Percentiles rank a stretch among this genome's conserved stretches.
These are phyloP conservation scores for Boletus sp. DNA, from an alignment of 768 basidiomycete genomes.

Conservation along the genomic window DNA sequence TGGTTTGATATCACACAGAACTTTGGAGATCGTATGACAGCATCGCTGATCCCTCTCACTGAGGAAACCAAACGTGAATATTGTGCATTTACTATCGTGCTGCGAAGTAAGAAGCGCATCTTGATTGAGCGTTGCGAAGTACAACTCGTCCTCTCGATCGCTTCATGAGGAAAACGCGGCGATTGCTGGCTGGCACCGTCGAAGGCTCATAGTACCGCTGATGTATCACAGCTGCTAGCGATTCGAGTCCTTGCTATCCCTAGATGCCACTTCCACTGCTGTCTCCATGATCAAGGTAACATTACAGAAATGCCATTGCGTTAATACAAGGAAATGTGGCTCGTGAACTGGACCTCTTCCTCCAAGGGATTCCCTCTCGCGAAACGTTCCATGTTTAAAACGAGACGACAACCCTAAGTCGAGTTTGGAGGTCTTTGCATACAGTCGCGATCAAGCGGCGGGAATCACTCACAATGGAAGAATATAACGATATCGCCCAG, in stretches of 20 bases:
- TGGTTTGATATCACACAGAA: too few species aligned
- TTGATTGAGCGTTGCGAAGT: slow-evolving; percentile 23
- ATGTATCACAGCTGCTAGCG: neutral
- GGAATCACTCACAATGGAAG: slow-evolving; percentile 15
- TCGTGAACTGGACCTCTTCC: slow-evolving; percentile 10
- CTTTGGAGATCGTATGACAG: too few species aligned
- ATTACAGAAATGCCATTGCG: neutral
- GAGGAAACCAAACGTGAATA: too few species aligned
- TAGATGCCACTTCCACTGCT: neutral
- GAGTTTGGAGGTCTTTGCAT: neutral
- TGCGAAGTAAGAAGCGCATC: slow-evolving; percentile 78
- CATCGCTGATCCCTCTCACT: too few species aligned
- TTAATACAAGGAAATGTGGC: slow-evolving; percentile 1
- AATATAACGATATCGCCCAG: slow-evolving; percentile 15
- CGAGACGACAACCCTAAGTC: slow-evolving; percentile 22
- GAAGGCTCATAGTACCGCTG: neutral
- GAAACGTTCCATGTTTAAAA: slow-evolving; percentile 26
- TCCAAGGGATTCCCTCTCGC: neutral
- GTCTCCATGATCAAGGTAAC: neutral
- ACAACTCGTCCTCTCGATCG: neutral
- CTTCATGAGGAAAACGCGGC: neutral
- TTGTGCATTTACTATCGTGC: too few species aligned
- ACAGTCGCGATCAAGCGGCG: neutral
- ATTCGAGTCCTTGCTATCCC: too few species aligned
- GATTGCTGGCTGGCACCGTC: neutral